Percentiles rank a stretch among this genome's conserved stretches.
These are phyloP conservation scores for Colletotrichum simmondsii DNA, from an alignment of 2,329 filamentous ascomycete species.

Conservation along the genomic window DNA sequence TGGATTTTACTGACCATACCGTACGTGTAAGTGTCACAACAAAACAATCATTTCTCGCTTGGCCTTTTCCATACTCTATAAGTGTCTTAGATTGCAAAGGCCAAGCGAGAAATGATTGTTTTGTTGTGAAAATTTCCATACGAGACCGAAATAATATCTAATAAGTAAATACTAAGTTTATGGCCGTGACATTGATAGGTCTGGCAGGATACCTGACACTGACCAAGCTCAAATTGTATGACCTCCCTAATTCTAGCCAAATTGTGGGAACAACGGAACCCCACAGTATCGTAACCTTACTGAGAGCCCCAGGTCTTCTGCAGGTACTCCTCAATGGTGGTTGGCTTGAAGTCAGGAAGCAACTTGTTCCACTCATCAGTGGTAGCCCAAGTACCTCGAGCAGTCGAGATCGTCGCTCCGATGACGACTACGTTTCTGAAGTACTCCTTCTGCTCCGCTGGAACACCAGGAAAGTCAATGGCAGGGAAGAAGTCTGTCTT, in stretches of 20 bases:
- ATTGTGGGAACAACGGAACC: not conserved
- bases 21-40: no score
- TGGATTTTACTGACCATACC: no score
- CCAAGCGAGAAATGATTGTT: no score
- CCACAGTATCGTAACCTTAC: not conserved
- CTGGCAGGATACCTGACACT: no score
- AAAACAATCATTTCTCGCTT: no score
- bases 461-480: constrained; percentile 41
- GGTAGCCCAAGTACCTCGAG: constrained; percentile 39
- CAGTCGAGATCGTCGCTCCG: constrained; percentile 40
- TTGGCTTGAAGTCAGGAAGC: constrained; percentile 47
- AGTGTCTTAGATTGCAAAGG: no score
- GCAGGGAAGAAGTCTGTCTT: constrained; percentile 40
- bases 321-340: constrained; percentile 43
- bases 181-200: no score
- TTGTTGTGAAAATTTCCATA: no score
- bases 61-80: no score
- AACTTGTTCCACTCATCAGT: constrained; percentile 48
- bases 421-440: constrained; percentile 37
- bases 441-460: constrained; percentile 39
- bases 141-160: no score
- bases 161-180: no score
- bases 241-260: not conserved
- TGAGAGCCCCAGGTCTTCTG: constrained; percentile 37
- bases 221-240: no score